Percentiles rank a stretch among this genome's conserved stretches.
phyloP scores from a whole-genome alignment of 1,284 basidiomycete genomes.

The Pterulicium gracile region DNA sequence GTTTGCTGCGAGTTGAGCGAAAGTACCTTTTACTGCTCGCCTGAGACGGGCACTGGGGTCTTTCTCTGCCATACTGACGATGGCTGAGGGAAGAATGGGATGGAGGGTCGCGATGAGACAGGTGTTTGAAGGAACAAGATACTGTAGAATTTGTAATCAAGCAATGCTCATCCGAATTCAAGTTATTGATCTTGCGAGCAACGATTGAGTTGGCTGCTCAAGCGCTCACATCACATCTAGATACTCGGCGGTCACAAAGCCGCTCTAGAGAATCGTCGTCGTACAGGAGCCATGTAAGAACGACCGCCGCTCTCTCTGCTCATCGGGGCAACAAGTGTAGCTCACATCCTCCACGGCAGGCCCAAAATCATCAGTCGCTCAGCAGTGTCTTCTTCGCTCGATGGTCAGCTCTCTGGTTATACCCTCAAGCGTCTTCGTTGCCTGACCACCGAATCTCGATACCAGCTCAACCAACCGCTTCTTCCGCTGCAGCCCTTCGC shows the following conservation, averaged over 20 bases:
- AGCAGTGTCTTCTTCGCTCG: conserved; percentile 69
- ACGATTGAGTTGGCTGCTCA: no score
- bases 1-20: conserved; percentile 6
- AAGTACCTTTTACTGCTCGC: conserved; percentile 66
- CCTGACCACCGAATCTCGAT: conserved; percentile 11
- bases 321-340: no score
- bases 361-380: conserved; percentile 77
- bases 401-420: conserved; percentile 41
- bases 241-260: no score
- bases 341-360: no score
- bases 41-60: conserved; percentile 65
- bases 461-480: conserved; percentile 72
- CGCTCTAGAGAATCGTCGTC: no score
- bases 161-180: no score
- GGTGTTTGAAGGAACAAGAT: conserved; percentile 4
- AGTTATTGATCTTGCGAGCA: no score
- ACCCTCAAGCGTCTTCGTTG: conserved; percentile 7
- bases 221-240: no score
- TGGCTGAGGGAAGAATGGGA: conserved; percentile 14
- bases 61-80: conserved; percentile 61
- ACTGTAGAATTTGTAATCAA: not conserved
- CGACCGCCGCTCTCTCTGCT: no score
- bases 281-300: no score
- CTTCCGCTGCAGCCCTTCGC: conserved; percentile 62
- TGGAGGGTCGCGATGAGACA: conserved; percentile 15